Base-by-base conservation (phyloP, 768 basidiomycete species). In the Pleurotus tuber-regium region DNA sequence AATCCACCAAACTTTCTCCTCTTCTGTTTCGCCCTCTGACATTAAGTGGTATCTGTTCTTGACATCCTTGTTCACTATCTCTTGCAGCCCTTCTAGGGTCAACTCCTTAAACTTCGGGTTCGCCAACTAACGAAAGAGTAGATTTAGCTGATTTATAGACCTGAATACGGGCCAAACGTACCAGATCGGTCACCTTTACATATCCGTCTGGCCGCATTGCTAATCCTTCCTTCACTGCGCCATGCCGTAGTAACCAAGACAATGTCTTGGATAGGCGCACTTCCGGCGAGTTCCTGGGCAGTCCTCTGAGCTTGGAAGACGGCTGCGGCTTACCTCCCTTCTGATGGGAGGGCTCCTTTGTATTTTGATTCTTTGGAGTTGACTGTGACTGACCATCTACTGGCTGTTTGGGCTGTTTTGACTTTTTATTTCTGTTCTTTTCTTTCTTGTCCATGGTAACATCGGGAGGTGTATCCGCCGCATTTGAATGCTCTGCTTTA, bases 221-320 rank as follows among this genome's bases (percentile, higher is more conserved):
- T 4, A 98, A 63, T 1, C 85, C 82, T 54, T 95, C 86, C 30
- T 80, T 81, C 56, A 81, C 74, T 16, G 94, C 92, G 0, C 88
- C 92, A 65, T 98, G 96, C 3, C 95, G 80, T n/a, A 98, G 79
- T 21, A 98, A 72, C 79, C 88, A 98, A 0, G 93, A 87, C 7
- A 98, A 70, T 0, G 90, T 89, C 67, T 97, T 98, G 11, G 90
- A 92, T 11, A 89, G 59, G 9, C 83, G 77, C 4, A 88, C 79
- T 43, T 87, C 83, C 0, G 80, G 82, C 3, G 81, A 71, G 58
- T 95, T 91, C 42, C 66, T 73, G 0, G 79, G 77, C 16, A 75
- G 67, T 12, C 88, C 88, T 43, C 83, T 77, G 30, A 79, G 70
- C 61, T 82, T 88, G 2, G 64, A 62, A 12, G 65, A 57, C 10